phyloP scores from a whole-genome alignment of 805 yeast genomes.

The Torulaspora indica region DNA sequence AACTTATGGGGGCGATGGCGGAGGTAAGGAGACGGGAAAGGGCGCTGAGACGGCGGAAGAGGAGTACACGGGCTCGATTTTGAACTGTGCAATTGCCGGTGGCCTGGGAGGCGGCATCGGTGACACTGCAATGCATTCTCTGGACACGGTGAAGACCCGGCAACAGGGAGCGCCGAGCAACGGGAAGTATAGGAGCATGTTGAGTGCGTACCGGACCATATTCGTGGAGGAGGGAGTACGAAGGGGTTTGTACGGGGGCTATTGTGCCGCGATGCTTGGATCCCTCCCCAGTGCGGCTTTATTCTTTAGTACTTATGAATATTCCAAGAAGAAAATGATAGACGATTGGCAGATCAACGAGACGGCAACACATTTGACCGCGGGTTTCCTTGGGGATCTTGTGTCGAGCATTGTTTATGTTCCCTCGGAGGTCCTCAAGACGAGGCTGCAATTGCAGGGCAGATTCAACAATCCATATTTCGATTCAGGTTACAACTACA shows the following conservation, averaged over 20 bases:
- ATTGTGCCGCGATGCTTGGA: conserved; percentile 86
- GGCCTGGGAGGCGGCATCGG: conserved; percentile 94
- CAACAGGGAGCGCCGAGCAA: conserved; percentile 85
- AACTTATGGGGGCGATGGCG: conserved; percentile 11
- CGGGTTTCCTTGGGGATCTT: conserved; percentile 92
- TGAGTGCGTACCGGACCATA: conserved; percentile 72
- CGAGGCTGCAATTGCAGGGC: conserved; percentile 91
- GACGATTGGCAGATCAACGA: conserved; percentile 64
- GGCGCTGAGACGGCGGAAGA: background rate
- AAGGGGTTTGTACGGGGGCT: conserved; percentile 88
- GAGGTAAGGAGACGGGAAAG: conserved; percentile 1
- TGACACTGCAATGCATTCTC: conserved; percentile 88
- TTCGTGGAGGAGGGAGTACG: conserved; percentile 76
- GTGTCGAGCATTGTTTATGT: conserved; percentile 86
- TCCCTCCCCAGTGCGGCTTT: conserved; percentile 90
- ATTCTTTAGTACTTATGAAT: conserved; percentile 91
- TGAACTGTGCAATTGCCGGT: conserved; percentile 76
- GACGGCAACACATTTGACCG: conserved; percentile 69
- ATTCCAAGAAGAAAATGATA: conserved; percentile 65
- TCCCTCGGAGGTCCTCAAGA: conserved; percentile 91
- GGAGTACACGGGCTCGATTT: conserved; percentile 36
- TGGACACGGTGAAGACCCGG: conserved; percentile 94
- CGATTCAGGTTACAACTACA: conserved; percentile 80
- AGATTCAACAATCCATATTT: conserved; percentile 73
- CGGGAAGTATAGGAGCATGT: conserved; percentile 65